These are phyloP conservation scores for Lepidium africanum DNA, from an alignment of 345 rosid genomes.

Conservation along the genomic window DNA sequence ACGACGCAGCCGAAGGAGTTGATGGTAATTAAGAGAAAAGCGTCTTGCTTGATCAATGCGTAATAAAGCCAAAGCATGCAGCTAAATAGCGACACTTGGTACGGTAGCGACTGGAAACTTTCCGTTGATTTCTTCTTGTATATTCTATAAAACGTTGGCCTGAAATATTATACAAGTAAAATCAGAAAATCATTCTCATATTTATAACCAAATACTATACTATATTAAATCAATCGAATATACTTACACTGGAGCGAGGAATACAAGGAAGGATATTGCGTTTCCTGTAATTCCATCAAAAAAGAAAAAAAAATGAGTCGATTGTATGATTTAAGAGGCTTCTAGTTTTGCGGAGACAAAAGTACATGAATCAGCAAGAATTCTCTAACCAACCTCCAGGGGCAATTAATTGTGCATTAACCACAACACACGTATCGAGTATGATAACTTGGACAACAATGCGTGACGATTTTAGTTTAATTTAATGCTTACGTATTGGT, in stretches of 20 bases:
- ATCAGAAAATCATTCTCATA: neutral
- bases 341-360: neutral
- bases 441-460: slow-evolving; percentile 19
- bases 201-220: neutral
- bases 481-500: slow-evolving; percentile 4
- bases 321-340: slow-evolving; percentile 3
- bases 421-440: slow-evolving; percentile 20
- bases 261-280: slow-evolving; percentile 58
- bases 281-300: slow-evolving; percentile 47
- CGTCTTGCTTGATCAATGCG: slow-evolving; percentile 50
- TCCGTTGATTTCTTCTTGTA: slow-evolving; percentile 65
- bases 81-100: slow-evolving; percentile 79
- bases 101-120: slow-evolving; percentile 75
- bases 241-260: slow-evolving; percentile 84
- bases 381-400: slow-evolving; percentile 15
- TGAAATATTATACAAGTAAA: slow-evolving; percentile 10
- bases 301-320: neutral
- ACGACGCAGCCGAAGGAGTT: slow-evolving; percentile 73
- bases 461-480: slow-evolving; percentile 25
- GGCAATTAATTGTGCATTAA: slow-evolving; percentile 20
- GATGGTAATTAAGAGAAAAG: slow-evolving; percentile 72
- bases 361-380: neutral
- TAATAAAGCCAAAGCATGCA: slow-evolving; percentile 91
- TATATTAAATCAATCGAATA: neutral
- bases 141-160: slow-evolving; percentile 76